A percentile compares a stretch with the other conserved stretches of the same genome.
Evolutionary conservation across 2,329 filamentous ascomycete genomes (phyloP).

Genomic region (Didymella glomerata): DNA sequence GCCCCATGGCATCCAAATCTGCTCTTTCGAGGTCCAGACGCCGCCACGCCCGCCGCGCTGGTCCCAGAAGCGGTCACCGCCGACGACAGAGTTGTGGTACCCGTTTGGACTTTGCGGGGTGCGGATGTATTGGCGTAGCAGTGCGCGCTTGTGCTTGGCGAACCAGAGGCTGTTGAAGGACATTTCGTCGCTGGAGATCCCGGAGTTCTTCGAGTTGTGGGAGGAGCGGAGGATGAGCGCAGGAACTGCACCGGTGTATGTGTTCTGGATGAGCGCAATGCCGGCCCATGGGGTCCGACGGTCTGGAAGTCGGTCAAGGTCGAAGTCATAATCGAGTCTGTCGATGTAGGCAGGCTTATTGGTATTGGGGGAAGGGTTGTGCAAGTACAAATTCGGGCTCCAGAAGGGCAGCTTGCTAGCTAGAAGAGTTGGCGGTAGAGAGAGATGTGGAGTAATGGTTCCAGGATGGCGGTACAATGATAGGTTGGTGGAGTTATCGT

Average conservation of each 20-base stretch:
- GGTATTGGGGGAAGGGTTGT: slow-evolving; percentile 40
- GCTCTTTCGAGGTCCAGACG: slow-evolving; percentile 61
- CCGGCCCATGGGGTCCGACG: slow-evolving; percentile 55
- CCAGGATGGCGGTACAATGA: slow-evolving; percentile 44
- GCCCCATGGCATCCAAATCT: slow-evolving; percentile 58
- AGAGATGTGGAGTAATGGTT: slow-evolving; percentile 43
- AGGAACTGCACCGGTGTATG: slow-evolving; percentile 58
- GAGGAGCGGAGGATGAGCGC: slow-evolving; percentile 51
- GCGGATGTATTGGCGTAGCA: slow-evolving; percentile 60
- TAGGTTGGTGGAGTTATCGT: slow-evolving; percentile 50
- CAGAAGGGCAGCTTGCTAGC: slow-evolving; percentile 44
- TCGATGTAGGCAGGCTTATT: slow-evolving; percentile 43
- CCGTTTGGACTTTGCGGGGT: slow-evolving; percentile 54
- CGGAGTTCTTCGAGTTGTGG: neutral
- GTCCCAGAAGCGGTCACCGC: slow-evolving; percentile 60
- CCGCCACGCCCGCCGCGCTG: slow-evolving; percentile 62
- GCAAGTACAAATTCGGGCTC: slow-evolving; percentile 33
- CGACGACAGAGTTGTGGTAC: slow-evolving; percentile 55
- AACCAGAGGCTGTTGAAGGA: slow-evolving; percentile 61
- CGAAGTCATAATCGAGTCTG: slow-evolving; percentile 33
- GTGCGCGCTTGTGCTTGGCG: slow-evolving; percentile 56
- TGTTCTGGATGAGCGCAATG: slow-evolving; percentile 58
- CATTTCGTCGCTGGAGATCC: slow-evolving; percentile 30
- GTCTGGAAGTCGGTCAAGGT: slow-evolving; percentile 55
- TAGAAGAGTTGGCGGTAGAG: slow-evolving; percentile 51